Conservation (phyloP, 169 alveolate genomes). For the Plasmodium inui region DNA sequence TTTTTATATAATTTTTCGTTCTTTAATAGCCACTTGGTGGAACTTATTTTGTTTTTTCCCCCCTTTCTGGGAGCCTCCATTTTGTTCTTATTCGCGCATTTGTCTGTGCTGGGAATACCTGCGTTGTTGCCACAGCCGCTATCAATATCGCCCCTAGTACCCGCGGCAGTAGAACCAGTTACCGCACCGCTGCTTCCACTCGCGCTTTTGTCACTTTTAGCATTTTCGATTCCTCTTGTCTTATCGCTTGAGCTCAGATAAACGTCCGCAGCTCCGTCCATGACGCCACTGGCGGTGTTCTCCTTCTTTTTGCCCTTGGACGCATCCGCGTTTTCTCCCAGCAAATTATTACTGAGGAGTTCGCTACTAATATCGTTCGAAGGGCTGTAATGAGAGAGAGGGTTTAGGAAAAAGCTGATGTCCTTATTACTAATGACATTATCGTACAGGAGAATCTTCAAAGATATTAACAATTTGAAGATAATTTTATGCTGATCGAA, state of each 20-base stretch:
- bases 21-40: slow-evolving; percentile 89
- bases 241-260: slow-evolving; percentile 4
- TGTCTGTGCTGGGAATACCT: not conserved
- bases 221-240: slow-evolving; percentile 17
- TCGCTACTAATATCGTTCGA: slow-evolving; percentile 51
- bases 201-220: not conserved
- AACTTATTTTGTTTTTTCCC: slow-evolving; percentile 90
- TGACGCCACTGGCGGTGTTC: not conserved
- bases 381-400: slow-evolving; percentile 67
- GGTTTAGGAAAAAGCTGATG: slow-evolving; percentile 91
- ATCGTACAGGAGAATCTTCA: slow-evolving; percentile 93
- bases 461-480: slow-evolving; percentile 93
- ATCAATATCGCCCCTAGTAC: not conserved
- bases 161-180: not conserved
- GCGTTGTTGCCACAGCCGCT: not conserved
- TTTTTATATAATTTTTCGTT: slow-evolving; percentile 93
- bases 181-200: not conserved
- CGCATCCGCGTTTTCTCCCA: slow-evolving; percentile 20
- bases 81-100: slow-evolving; percentile 49
- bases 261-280: not conserved
- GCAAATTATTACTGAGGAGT: slow-evolving; percentile 25
- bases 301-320: slow-evolving; percentile 9
- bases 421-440: slow-evolving; percentile 91
- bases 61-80: slow-evolving; percentile 87
- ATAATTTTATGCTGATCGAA: slow-evolving; percentile 96